Evolutionary conservation across 805 yeast genomes (phyloP).

Genomic region (Ogataea trehalophila): DNA sequence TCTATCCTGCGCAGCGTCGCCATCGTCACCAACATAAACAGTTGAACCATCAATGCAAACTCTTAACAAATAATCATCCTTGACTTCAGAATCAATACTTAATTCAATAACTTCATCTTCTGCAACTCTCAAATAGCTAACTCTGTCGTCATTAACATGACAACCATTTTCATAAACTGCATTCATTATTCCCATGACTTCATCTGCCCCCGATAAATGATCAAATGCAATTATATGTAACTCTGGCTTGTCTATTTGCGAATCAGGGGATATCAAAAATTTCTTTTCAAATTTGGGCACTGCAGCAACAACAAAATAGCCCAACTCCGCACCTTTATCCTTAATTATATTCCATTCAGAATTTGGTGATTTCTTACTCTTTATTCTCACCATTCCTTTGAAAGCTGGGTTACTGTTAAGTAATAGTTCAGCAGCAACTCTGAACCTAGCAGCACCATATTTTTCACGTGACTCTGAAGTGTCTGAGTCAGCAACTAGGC

Average conservation of each 20-base stretch:
- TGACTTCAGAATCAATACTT: slow-evolving; percentile 20
- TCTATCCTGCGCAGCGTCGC: too few species aligned
- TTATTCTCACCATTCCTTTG: slow-evolving; percentile 31
- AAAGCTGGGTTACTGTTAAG: slow-evolving; percentile 48
- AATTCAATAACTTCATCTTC: slow-evolving; percentile 14
- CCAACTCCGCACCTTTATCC: slow-evolving; percentile 37
- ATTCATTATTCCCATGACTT: slow-evolving; percentile 50
- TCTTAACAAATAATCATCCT: slow-evolving; percentile 36
- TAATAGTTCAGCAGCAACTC: slow-evolving; percentile 58
- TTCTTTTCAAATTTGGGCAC: slow-evolving; percentile 54
- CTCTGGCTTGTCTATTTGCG: slow-evolving; percentile 37
- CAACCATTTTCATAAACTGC: slow-evolving; percentile 52
- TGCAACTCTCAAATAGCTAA: slow-evolving; percentile 37
- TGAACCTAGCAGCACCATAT: slow-evolving; percentile 63
- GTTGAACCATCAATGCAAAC: slow-evolving; percentile 69
- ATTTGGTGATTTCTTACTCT: slow-evolving; percentile 1
- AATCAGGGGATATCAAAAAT: slow-evolving; percentile 59
- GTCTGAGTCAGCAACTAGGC: slow-evolving; percentile 77
- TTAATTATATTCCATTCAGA: slow-evolving; percentile 7
- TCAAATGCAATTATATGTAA: slow-evolving; percentile 46
- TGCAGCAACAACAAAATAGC: slow-evolving; percentile 57
- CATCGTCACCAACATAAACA: slow-evolving; percentile 17
- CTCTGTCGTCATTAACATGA: slow-evolving; percentile 47
- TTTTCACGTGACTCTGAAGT: slow-evolving; percentile 53
- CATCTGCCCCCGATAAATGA: slow-evolving; percentile 24